Conservation (phyloP, 345 rosid genomes). For the Boechera divaricarpa region DNA sequence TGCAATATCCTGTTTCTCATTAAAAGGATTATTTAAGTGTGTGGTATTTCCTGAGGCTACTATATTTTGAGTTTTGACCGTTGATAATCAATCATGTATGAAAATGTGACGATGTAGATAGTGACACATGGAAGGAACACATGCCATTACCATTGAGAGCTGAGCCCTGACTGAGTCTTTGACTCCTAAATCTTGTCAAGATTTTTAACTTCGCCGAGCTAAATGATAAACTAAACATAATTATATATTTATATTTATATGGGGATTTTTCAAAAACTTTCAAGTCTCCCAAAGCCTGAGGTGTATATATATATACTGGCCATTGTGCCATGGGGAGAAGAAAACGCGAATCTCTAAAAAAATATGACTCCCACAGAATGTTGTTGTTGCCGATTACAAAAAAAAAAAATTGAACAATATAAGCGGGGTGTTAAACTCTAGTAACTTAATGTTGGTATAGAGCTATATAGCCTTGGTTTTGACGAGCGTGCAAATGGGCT, state of each 20-base stretch:
- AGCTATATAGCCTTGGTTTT: background rate
- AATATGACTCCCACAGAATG: no score
- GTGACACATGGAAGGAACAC: background rate
- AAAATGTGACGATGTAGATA: background rate
- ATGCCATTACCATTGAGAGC: slow-evolving; percentile 2
- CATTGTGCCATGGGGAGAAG: no score
- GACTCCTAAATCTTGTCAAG: slow-evolving; percentile 7
- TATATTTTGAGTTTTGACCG: background rate
- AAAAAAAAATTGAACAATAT: no score
- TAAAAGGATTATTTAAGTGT: background rate
- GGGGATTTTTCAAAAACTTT: background rate
- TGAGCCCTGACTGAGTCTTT: slow-evolving; percentile 10
- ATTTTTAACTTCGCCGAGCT: background rate
- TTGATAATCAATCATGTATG: background rate
- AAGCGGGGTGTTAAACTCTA: no score
- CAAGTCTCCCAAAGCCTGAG: no score
- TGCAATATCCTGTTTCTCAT: background rate
- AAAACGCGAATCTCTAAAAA: no score
- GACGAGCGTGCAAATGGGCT: no score
- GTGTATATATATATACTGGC: no score
- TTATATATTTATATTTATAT: background rate
- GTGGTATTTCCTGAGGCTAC: background rate
- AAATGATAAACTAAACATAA: background rate
- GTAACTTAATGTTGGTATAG: background rate
- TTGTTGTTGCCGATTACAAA: no score